These are phyloP conservation scores for Ceratobasidium sp. DNA, from an alignment of 1,284 basidiomycete genomes.

Conservation along the genomic window DNA sequence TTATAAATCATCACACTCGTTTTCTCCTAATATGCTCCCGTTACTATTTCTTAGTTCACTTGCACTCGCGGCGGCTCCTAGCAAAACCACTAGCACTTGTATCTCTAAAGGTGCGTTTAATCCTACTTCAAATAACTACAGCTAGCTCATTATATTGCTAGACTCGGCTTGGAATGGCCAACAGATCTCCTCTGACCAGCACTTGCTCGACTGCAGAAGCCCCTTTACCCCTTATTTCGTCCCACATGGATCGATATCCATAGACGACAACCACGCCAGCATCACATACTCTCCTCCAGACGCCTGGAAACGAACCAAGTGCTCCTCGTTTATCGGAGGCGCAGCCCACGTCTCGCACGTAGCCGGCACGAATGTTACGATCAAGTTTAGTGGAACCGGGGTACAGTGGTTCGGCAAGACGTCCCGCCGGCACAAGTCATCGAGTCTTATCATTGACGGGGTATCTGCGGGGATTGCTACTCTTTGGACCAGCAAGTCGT, in stretches of 20 bases:
- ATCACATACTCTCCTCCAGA: conserved; percentile 64
- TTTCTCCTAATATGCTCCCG: background rate
- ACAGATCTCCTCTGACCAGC: background rate
- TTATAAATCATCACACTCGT: background rate
- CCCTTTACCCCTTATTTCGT: conserved; percentile 74
- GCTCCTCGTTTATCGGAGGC: conserved; percentile 58
- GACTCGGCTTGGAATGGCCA: conserved; percentile 41
- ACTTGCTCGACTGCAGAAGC: conserved; percentile 9
- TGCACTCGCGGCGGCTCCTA: background rate
- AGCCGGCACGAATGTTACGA: conserved; percentile 62
- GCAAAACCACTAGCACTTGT: background rate
- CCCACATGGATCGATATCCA: conserved; percentile 73
- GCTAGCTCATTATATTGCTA: background rate
- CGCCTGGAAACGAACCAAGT: conserved; percentile 66
- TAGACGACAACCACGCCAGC: conserved; percentile 71
- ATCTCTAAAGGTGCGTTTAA: background rate
- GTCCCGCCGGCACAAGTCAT: conserved; percentile 64
- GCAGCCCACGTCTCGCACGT: conserved; percentile 42
- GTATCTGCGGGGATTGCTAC: conserved; percentile 60
- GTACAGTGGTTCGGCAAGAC: conserved; percentile 79
- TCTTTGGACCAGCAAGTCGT: conserved; percentile 57
- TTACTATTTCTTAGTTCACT: background rate
- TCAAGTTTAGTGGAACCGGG: conserved; percentile 74
- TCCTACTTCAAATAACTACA: background rate
- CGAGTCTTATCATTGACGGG: conserved; percentile 70